A percentile compares a stretch with the other conserved stretches of the same genome.
phyloP scores from a whole-genome alignment of 352 stramenopile genomes.

The Pilasporangium apinafurcum region DNA sequence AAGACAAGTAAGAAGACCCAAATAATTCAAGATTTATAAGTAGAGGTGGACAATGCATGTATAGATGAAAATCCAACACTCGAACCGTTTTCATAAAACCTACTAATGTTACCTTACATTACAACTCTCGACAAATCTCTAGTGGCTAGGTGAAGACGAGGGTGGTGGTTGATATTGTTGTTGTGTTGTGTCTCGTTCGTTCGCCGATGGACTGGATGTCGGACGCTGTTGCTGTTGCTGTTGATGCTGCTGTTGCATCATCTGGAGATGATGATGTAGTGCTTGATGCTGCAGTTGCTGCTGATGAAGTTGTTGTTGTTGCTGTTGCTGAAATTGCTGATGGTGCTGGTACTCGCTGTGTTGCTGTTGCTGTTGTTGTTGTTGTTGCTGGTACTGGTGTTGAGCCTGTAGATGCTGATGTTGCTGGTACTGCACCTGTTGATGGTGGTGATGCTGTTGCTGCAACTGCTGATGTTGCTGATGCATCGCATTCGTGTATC shows the following conservation, averaged over 20 bases:
- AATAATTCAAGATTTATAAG: no score
- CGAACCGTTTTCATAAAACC: not conserved
- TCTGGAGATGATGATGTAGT: constrained; percentile 36
- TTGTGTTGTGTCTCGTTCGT: constrained; percentile 7
- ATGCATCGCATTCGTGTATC: constrained; percentile 70
- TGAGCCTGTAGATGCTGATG: constrained; percentile 8
- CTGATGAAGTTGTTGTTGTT: constrained; percentile 33
- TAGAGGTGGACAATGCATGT: no score
- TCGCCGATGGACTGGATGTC: constrained; percentile 5
- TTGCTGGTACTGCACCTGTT: constrained; percentile 10
- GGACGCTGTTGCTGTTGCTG: constrained; percentile 27
- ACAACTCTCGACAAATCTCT: no score
- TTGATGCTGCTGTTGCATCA: constrained; percentile 43
- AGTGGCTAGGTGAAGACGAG: no score
- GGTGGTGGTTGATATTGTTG: constrained; percentile 9
- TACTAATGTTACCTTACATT: not conserved
- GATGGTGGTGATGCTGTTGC: constrained; percentile 18
- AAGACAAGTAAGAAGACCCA: constrained; percentile 28
- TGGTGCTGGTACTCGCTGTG: constrained; percentile 25
- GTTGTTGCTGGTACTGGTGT: constrained; percentile 10
- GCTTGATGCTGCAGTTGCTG: constrained; percentile 40
- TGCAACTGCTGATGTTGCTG: constrained; percentile 43
- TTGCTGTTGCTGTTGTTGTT: constrained; percentile 15
- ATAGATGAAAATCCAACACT: no score
- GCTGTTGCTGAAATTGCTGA: constrained; percentile 34